Percentiles rank a stretch among this genome's conserved stretches.
phyloP scores from a whole-genome alignment of 1,139 yeast species.

The Arxiozyma bovina region DNA sequence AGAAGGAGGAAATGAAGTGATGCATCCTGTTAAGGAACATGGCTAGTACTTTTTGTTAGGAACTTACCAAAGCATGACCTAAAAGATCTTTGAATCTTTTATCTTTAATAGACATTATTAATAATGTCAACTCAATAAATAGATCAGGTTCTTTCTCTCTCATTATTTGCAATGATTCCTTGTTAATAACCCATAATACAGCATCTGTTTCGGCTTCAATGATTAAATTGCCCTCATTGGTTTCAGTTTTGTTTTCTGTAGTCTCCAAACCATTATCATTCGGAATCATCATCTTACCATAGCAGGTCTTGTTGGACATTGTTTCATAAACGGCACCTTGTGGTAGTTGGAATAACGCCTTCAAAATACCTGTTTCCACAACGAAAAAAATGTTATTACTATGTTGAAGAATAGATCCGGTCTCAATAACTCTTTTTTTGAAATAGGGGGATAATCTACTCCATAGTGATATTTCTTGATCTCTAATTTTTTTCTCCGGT shows the following conservation, averaged over 20 bases:
- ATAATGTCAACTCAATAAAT: conserved; percentile 59
- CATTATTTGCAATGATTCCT: conserved; percentile 39
- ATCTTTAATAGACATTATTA: conserved; percentile 57
- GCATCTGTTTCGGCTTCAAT: conserved; percentile 44
- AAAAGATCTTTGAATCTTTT: conserved; percentile 68
- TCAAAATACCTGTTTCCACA: conserved; percentile 72
- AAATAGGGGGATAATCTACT: conserved; percentile 24
- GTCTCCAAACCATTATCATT: neutral
- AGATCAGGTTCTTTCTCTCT: conserved; percentile 37
- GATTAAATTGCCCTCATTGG: conserved; percentile 12
- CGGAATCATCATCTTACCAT: conserved; percentile 43
- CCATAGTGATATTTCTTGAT: conserved; percentile 26
- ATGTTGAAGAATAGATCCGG: conserved; percentile 17
- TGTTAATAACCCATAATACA: conserved; percentile 63
- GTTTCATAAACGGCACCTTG: conserved; percentile 62
- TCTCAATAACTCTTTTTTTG: conserved; percentile 12
- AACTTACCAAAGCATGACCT: conserved; percentile 57
- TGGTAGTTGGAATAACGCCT: conserved; percentile 47
- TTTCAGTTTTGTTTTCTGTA: neutral
- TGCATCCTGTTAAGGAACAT: neutral
- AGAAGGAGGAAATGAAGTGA: neutral
- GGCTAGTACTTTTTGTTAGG: conserved; percentile 13
- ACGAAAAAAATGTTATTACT: conserved; percentile 43
- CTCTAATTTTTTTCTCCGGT: conserved; percentile 13
- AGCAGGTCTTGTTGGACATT: conserved; percentile 80